Conservation (phyloP, 345 rosid species). For the Pistacia integerrima region DNA sequence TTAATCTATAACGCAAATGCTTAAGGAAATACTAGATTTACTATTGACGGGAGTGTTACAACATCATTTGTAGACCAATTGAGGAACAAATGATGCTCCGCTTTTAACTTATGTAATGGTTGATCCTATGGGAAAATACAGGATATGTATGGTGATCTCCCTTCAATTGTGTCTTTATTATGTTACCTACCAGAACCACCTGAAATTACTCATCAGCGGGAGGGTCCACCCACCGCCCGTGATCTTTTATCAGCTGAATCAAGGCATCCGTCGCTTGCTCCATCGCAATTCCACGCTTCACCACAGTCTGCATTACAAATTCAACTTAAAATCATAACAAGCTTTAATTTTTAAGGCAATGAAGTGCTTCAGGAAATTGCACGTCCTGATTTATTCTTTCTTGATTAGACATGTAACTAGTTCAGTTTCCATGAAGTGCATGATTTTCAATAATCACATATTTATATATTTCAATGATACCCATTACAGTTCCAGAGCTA, state of each 20-base stretch:
- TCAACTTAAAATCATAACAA: slow-evolving; percentile 7
- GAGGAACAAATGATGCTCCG: background rate
- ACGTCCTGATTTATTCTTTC: too few species aligned
- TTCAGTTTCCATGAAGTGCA: background rate
- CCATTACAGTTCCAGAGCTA: background rate
- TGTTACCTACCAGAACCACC: background rate
- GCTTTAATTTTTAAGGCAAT: too few species aligned
- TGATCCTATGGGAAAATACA: background rate
- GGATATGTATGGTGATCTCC: background rate
- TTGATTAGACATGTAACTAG: too few species aligned
- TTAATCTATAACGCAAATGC: background rate
- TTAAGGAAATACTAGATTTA: background rate
- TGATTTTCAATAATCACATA: background rate
- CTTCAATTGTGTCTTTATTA: background rate
- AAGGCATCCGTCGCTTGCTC: slow-evolving; percentile 79
- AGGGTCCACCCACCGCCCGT: slow-evolving; percentile 93
- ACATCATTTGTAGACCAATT: slow-evolving; percentile 1
- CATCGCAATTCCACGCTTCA: slow-evolving; percentile 93
- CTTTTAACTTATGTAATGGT: background rate
- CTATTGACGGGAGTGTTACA: background rate
- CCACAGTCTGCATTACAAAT: slow-evolving; percentile 69
- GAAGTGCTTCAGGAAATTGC: background rate
- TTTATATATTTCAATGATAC: background rate
- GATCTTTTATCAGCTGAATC: slow-evolving; percentile 89
- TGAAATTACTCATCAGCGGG: slow-evolving; percentile 55